Evolutionary conservation across 768 basidiomycete genomes (phyloP), one percentile per base, ranked within the genome.

Genomic region (Tephrocybe sp.): DNA sequence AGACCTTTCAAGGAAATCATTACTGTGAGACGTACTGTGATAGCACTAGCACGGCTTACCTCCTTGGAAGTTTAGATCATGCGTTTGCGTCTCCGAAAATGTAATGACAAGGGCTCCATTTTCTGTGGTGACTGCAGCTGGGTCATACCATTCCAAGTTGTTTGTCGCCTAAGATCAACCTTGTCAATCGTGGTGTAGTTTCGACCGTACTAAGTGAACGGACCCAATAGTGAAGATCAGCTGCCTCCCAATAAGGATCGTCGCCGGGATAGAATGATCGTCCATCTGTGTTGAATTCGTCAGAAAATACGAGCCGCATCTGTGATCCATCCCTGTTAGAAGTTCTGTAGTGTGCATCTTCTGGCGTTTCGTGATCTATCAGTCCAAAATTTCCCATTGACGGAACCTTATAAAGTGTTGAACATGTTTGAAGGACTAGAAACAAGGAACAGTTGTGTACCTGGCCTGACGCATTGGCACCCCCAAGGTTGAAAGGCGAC

Each of bases 111-210:
- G 80, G 32, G 76, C 74, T 17, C 93, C 92, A 57, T 79, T 75
- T 39, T 66, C 63, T 9, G 93, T 95, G 2, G 82, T 85, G 38
- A 91, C 69, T 9, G 84, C 84, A 25, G 73, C 81, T 0, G 92
- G 92, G 58, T 89, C 87, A 65, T 95, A 93, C 91, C 92, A 96
- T 67, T 97, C 90, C 61, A 88, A 54, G 59, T 90, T 85, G 53
- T 81, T 81, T 3, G 88, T 85, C 47, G 78, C 65, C 76, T 76
- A 36, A 72, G 8, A 41, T n/a, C 9, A 36, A 6, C 11, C 3
- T 15, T 9, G 34, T 12, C 11, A 10, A 10, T 14, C 4, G 9
- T 12, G 28, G 12, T 36, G 7, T 36, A 36, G 15, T 14, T 36
- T 9, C 15, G 34, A 12, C 34, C 34, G 9, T 15, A 23, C 14